Evolutionary conservation across 345 rosid genomes (phyloP).

Genomic region (Moricandia arvensis): DNA sequence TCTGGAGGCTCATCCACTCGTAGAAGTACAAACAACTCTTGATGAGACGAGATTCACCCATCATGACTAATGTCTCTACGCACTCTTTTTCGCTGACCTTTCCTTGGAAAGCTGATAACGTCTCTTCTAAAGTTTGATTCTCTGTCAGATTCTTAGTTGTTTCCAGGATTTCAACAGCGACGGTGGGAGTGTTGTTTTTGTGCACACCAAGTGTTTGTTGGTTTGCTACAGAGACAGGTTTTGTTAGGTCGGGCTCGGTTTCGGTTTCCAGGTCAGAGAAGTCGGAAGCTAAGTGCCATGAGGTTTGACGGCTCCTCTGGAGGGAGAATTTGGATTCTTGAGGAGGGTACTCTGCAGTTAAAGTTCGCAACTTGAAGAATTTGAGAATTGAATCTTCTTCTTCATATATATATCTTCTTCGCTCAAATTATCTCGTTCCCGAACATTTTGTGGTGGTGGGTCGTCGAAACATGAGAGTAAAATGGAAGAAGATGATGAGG

Average conservation of each 20-base stretch:
- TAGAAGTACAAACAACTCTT: conserved; percentile 59
- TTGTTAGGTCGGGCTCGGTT: conserved; percentile 4
- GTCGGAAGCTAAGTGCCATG: conserved; percentile 61
- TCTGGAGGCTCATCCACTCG: conserved; percentile 87
- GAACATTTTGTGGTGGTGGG: conserved; percentile 9
- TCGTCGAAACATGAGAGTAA: conserved; percentile 63
- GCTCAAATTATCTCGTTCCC: neutral
- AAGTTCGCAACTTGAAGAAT: conserved; percentile 62
- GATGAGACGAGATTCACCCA: conserved; percentile 58
- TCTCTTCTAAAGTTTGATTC: conserved; percentile 70
- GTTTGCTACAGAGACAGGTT: conserved; percentile 1
- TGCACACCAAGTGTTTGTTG: conserved; percentile 31
- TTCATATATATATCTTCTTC: too few relatives aligned
- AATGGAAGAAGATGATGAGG: conserved; percentile 40
- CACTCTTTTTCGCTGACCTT: conserved; percentile 46
- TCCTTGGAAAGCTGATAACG: conserved; percentile 47
- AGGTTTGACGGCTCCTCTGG: conserved; percentile 63
- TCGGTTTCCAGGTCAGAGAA: conserved; percentile 36
- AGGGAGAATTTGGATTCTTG: conserved; percentile 51
- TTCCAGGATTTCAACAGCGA: conserved; percentile 50
- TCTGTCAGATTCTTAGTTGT: conserved; percentile 50
- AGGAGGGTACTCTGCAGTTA: conserved; percentile 44
- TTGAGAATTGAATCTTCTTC: conserved; percentile 54
- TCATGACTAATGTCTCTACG: conserved; percentile 52
- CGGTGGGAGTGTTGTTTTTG: too few relatives aligned